Base-by-base conservation (phyloP, 805 yeast species). In the Saccharomyces mikatae region DNA sequence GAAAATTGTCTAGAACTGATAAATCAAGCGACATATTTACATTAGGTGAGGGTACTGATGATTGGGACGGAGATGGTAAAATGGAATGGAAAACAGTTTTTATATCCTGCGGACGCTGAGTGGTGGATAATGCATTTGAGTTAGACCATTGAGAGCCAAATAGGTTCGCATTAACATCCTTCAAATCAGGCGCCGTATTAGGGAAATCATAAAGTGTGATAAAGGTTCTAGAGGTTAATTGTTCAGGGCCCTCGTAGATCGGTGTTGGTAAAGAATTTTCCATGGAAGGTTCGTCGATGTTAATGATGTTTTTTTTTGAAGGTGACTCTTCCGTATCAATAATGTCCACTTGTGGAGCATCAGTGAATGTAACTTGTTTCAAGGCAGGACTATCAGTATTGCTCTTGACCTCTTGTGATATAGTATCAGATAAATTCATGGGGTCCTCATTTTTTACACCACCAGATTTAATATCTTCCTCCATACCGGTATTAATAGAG, bases 231-330 rank as follows among this genome's bases (percentile, higher is more conserved):
- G 82, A 75, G 1, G 85, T 82, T 52, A 75, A 75, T 62, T 83
- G 89, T 2, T 74, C 68, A 1, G 96, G 96, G 0, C 96, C 96
- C 66, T 83, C 84, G 60, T 76, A 82, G 0, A 74, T 56, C 1
- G 51, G 22, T 49, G 54, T 47, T 47, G 51, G 31, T 36, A 36
- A 17, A 17, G 22, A 21, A 17, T 36, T 6, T 17, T 36, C 44
- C 24, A 22, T 17, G 44, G 44, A 36, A 17, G 11, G 17, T 9
- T 17, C 22, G 6, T 36, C 11, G 5, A 17, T 9, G 26, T 24
- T 5, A 50, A 31, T 11, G 53, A 29, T 49, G 17, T 44, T 52
- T 26, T 52, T 50, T n/a, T 46, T 46, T 2, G 46, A 32, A 1
- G 62, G 56, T 13, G 63, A 52, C 27, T 48, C 53, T 3, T 53